Percentiles rank a stretch among this genome's conserved stretches.
Conservation (phyloP, 2,329 filamentous ascomycete species). For the Madurella fahalii region DNA sequence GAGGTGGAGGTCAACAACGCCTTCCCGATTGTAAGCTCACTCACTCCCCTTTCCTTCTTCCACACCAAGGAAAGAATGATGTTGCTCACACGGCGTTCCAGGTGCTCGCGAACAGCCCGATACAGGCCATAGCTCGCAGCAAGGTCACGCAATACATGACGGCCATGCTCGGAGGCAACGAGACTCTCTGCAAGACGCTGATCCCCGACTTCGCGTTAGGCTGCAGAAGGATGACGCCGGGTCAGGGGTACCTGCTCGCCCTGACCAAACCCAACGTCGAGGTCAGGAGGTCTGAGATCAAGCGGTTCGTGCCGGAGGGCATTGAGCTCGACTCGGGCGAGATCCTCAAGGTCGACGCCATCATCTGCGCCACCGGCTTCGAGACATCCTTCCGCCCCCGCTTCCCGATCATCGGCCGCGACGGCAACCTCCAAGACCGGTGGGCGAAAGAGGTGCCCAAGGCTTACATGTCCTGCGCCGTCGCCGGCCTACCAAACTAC, state of each 20-base stretch:
- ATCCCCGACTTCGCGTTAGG: constrained; percentile 49
- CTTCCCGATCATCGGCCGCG: constrained; percentile 46
- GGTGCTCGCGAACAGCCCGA: constrained; percentile 38
- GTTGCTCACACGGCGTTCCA: constrained; percentile 20
- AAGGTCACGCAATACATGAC: constrained; percentile 46
- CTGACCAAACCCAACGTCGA: constrained; percentile 45
- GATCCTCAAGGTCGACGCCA: constrained; percentile 49
- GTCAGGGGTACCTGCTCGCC: constrained; percentile 46
- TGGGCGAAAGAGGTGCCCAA: constrained; percentile 43
- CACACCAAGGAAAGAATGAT: not conserved
- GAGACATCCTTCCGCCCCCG: constrained; percentile 50
- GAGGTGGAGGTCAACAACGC: constrained; percentile 43
- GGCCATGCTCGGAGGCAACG: constrained; percentile 43
- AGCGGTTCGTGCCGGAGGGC: constrained; percentile 44
- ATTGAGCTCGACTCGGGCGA: constrained; percentile 46
- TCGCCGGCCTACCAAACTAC: constrained; percentile 51
- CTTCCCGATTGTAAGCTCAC: constrained; percentile 38
- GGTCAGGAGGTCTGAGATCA: constrained; percentile 44
- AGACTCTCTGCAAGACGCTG: constrained; percentile 46
- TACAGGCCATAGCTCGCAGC: constrained; percentile 39
- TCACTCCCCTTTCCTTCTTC: no score
- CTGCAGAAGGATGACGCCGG: constrained; percentile 48
- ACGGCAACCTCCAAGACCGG: constrained; percentile 48
- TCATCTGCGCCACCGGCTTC: constrained; percentile 57
- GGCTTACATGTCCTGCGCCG: constrained; percentile 52